A percentile compares a stretch with the other conserved stretches of the same genome.
These are phyloP conservation scores for Lipomyces japonicus DNA, from an alignment of 805 yeast genomes.

Conservation along the genomic window DNA sequence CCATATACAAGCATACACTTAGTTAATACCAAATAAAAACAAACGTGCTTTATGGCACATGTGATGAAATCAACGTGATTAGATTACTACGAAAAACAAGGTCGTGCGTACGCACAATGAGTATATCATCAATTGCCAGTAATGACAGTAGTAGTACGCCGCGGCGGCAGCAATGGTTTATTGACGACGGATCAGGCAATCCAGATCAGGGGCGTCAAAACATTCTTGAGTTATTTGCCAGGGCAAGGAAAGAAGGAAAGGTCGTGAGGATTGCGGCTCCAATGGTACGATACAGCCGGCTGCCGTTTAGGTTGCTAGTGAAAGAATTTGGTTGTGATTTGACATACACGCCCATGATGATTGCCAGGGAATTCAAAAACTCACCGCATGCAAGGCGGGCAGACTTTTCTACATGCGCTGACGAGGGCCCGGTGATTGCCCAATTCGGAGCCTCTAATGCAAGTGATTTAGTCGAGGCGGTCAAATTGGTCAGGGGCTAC, in stretches of 20 bases:
- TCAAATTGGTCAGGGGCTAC: slow-evolving; percentile 82
- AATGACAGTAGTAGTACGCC: too few relatives aligned
- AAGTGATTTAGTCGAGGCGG: slow-evolving; percentile 73
- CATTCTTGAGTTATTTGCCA: slow-evolving; percentile 7
- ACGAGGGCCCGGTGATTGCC: slow-evolving; percentile 68
- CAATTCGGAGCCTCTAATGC: slow-evolving; percentile 90
- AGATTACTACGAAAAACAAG: too few relatives aligned
- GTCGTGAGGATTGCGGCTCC: slow-evolving; percentile 80
- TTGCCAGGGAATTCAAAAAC: slow-evolving; percentile 91
- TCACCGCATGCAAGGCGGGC: slow-evolving; percentile 73
- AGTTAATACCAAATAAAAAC: too few relatives aligned
- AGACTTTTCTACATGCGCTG: slow-evolving; percentile 75
- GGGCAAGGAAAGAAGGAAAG: slow-evolving; percentile 33
- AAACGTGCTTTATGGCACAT: too few relatives aligned
- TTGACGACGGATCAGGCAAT: too few relatives aligned
- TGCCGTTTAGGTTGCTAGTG: slow-evolving; percentile 81
- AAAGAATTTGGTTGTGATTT: slow-evolving; percentile 13
- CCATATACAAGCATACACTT: too few relatives aligned
- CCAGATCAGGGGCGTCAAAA: too few relatives aligned
- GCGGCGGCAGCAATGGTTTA: too few relatives aligned
- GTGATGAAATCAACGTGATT: too few relatives aligned
- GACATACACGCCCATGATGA: slow-evolving; percentile 81
- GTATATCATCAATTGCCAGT: too few relatives aligned
- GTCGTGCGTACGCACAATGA: too few relatives aligned
- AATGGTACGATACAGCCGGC: slow-evolving; percentile 93